A percentile compares a stretch with the other conserved stretches of the same genome.
Evolutionary conservation across 1,284 basidiomycete species (phyloP).

Genomic region (Cronartium quercuum): DNA sequence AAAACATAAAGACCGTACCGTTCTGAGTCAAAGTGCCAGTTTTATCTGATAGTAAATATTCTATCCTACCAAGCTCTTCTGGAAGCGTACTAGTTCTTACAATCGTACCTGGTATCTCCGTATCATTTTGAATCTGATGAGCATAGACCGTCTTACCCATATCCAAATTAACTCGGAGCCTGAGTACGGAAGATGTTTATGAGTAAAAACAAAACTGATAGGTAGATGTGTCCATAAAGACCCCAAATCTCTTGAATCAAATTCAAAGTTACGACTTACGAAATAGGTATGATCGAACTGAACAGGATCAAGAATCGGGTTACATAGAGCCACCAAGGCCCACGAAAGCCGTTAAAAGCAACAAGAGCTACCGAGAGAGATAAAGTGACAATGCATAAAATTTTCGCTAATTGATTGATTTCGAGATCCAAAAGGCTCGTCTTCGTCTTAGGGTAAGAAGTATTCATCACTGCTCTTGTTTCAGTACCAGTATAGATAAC

Average conservation of each 20-base stretch:
- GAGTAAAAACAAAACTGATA: not conserved
- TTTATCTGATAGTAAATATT: constrained; percentile 93
- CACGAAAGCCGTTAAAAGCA: constrained; percentile 91
- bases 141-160: constrained; percentile 99
- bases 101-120: constrained; percentile 87
- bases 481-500: constrained; percentile 92
- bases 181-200: constrained; percentile 47
- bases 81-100: constrained; percentile 94
- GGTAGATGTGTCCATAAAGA: not conserved
- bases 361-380: constrained; percentile 83
- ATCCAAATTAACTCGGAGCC: constrained; percentile 93
- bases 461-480: constrained; percentile 98
- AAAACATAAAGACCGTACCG: constrained; percentile 55
- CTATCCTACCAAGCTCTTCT: constrained; percentile 91
- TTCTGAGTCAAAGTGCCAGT: constrained; percentile 97
- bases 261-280: constrained; percentile 55
- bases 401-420: constrained; percentile 95
- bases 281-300: constrained; percentile 98
- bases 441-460: constrained; percentile 92
- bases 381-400: constrained; percentile 89
- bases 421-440: constrained; percentile 86
- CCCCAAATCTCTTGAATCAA: not conserved
- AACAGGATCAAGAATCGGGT: constrained; percentile 96
- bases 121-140: constrained; percentile 85
- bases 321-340: constrained; percentile 91